Evolutionary conservation across 805 yeast species (phyloP).

Genomic region (Yueomyces sinensis): DNA sequence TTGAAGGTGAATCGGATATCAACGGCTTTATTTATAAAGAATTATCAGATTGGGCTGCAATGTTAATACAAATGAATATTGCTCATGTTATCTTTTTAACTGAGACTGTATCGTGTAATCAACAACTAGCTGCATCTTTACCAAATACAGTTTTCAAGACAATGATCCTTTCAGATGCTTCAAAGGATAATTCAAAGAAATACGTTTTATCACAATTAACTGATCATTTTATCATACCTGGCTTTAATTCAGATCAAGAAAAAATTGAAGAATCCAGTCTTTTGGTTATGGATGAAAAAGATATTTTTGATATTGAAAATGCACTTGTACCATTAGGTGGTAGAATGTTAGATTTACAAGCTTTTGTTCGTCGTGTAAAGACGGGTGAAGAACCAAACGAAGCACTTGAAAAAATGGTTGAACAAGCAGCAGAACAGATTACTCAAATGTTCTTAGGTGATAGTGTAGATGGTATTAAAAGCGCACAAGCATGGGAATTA

Average conservation of each 20-base stretch:
- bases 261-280: conserved; percentile 12
- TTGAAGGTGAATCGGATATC: conserved; percentile 41
- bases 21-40: conserved; percentile 58
- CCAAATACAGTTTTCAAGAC: conserved; percentile 82
- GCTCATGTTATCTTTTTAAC: conserved; percentile 89
- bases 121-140: conserved; percentile 51
- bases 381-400: conserved; percentile 74
- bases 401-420: conserved; percentile 69
- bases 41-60: conserved; percentile 82
- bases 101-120: conserved; percentile 68
- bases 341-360: conserved; percentile 84
- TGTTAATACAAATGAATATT: conserved; percentile 56
- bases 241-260: conserved; percentile 14
- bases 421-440: conserved; percentile 78
- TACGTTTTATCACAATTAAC: conserved; percentile 50
- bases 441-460: conserved; percentile 60
- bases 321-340: conserved; percentile 79
- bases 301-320: conserved; percentile 32
- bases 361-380: conserved; percentile 74
- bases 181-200: conserved; percentile 49
- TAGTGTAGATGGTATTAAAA: conserved; percentile 39
- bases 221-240: conserved; percentile 6
- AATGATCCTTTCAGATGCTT: conserved; percentile 69
- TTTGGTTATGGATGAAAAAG: neutral
- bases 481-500: conserved; percentile 82